Conservation (phyloP, 345 rosid genomes). For the Melastoma malabathricum region DNA sequence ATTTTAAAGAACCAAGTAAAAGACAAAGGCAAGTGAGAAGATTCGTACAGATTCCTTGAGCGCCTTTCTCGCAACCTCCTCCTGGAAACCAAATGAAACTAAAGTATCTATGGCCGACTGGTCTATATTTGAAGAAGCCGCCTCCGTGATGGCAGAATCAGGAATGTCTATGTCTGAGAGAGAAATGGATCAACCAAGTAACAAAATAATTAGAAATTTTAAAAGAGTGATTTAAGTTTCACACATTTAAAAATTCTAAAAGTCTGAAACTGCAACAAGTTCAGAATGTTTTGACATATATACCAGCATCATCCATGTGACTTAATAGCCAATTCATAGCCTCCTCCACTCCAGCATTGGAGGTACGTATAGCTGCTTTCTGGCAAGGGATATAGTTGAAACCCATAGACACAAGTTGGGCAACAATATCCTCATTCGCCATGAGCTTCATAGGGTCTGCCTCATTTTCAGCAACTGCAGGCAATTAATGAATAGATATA, state of each 20-base stretch:
- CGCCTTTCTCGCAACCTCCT: conserved; percentile 74
- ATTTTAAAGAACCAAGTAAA: neutral
- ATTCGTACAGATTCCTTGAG: conserved; percentile 63
- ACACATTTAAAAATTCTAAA: neutral
- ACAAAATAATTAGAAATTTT: neutral
- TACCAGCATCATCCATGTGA: conserved; percentile 97
- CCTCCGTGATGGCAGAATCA: conserved; percentile 28
- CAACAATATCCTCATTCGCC: conserved; percentile 77
- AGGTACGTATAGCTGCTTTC: conserved; percentile 85
- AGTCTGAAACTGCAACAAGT: neutral
- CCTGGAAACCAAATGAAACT: conserved; percentile 81
- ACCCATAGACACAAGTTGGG: conserved; percentile 87
- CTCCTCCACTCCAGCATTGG: conserved; percentile 81
- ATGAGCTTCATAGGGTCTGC: conserved; percentile 35
- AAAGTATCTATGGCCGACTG: conserved; percentile 66
- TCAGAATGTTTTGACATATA: neutral
- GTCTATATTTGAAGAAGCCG: conserved; percentile 24
- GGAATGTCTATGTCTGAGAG: conserved; percentile 68
- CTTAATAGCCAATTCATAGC: conserved; percentile 96
- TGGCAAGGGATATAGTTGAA: conserved; percentile 78
- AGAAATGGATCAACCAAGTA: neutral
- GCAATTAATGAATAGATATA: conserved; percentile 5
- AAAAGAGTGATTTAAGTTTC: no score
- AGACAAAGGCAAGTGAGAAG: conserved; percentile 2
- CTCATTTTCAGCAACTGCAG: conserved; percentile 39